Base-by-base conservation (phyloP, 2,329 filamentous ascomycete species). In the Paracorniculantispora psalliotae region DNA sequence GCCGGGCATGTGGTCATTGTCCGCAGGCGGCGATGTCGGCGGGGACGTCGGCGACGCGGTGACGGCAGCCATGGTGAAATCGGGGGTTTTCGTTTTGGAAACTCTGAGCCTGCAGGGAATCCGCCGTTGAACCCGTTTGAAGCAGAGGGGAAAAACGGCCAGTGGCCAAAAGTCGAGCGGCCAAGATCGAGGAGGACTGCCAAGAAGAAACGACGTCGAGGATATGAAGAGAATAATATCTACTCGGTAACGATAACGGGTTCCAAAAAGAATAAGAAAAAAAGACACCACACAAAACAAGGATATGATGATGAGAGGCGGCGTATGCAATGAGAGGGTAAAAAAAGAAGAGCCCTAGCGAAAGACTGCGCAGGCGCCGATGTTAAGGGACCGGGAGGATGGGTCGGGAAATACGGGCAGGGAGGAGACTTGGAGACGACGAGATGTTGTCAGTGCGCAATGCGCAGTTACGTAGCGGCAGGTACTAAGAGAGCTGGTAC, bases 1-100 rank as follows among this genome's bases (percentile, higher is more conserved):
- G 59, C 17, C 69, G 28, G 73, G 68, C 37, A 77, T 63, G n/a
- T 75, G 73, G 59, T 75, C 77, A 59, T 73, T 66, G 37, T 62
- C 57, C 61, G 53, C 62, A 50, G 72, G 67, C 39, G 65, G 62
- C 43, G n/a, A n/a, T n/a, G n/a, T n/a, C n/a, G 69, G 65, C 43
- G 68, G 65, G 48, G 67, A 66, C 17, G 73, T 69, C 57, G 73
- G 67, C 52, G 73, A 72, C 35, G 71, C 65, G 61, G 66, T 67
- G 61, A 71, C 67, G 50, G 58, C 58, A 46, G 55, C 55, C 57
- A 59, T 59, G 25, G 15, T 59, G 43, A n/a, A 51, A n/a, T n/a
- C n/a, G n/a, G n/a, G n/a, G n/a, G n/a, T n/a, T n/a, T n/a, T n/a
- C n/a, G n/a, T 51, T 35, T 43, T 57, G 55, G 55, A 57, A 57